Percentiles rank a stretch among this genome's conserved stretches.
Conservation (phyloP, 208 protist species). For the Trypanosoma lewisi region DNA sequence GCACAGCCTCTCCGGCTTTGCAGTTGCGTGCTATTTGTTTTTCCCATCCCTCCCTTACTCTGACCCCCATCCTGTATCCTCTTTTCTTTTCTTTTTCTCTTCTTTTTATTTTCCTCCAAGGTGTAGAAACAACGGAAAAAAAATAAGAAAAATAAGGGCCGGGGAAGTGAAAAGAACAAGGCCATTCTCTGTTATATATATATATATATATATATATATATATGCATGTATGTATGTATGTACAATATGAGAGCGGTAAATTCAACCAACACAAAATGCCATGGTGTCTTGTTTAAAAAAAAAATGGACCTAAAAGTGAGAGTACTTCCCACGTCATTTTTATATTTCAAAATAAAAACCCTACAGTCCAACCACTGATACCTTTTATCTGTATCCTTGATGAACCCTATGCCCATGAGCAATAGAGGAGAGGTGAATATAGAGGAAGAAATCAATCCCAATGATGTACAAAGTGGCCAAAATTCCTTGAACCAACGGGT, state of each 20-base stretch:
- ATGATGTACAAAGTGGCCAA: background rate
- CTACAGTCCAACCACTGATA: background rate
- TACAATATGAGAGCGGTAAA: background rate
- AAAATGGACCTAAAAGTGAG: background rate
- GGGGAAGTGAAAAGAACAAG: background rate
- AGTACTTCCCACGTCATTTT: background rate
- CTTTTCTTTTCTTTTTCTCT: slow-evolving; percentile 13
- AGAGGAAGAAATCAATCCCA: background rate
- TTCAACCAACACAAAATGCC: background rate
- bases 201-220: no score
- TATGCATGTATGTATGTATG: no score
- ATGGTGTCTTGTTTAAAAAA: background rate
- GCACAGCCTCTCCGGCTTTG: background rate
- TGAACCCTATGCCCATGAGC: background rate
- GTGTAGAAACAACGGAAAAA: background rate
- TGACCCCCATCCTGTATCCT: background rate
- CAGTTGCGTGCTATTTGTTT: background rate
- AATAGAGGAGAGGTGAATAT: background rate
- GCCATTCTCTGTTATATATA: background rate
- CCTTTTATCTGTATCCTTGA: background rate
- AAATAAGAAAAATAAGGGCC: background rate
- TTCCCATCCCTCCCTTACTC: background rate
- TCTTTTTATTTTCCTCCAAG: slow-evolving; percentile 15
- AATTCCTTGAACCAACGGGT: background rate
- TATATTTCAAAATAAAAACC: no score